Percentiles rank a stretch among this genome's conserved stretches.
Conservation (phyloP, 1,284 basidiomycete genomes). For the Moesziomyces globuligerus region DNA sequence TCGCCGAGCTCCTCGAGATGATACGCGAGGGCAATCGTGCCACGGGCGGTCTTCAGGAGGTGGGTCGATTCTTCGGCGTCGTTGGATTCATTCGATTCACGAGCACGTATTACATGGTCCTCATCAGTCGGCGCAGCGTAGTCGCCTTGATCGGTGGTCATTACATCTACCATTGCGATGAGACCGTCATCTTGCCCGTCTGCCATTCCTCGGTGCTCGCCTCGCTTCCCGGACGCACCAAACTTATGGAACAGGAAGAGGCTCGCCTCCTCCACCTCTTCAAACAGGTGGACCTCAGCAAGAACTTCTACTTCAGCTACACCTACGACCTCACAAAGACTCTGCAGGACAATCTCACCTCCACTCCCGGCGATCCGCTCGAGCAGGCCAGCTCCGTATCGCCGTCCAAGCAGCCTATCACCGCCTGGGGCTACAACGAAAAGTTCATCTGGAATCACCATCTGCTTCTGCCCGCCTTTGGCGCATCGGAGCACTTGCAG, state of each 20-base stretch:
- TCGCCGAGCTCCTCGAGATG: constrained; percentile 90
- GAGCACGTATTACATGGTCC: constrained; percentile 67
- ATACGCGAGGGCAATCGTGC: constrained; percentile 90
- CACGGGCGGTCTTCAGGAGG: constrained; percentile 85
- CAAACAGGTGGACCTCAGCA: constrained; percentile 95
- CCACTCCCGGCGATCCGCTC: constrained; percentile 28
- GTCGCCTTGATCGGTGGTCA: constrained; percentile 95
- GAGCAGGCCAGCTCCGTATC: constrained; percentile 65
- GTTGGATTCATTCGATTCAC: constrained; percentile 71
- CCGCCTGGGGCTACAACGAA: constrained; percentile 77
- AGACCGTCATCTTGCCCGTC: constrained; percentile 80
- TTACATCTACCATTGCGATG: constrained; percentile 96
- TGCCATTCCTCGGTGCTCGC: constrained; percentile 56
- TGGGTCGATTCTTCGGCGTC: constrained; percentile 72
- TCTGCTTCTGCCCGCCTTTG: constrained; percentile 77
- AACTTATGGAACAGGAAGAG: constrained; percentile 62
- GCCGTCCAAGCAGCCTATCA: constrained; percentile 32
- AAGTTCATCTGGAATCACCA: constrained; percentile 97
- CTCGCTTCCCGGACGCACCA: constrained; percentile 52
- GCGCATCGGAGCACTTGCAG: constrained; percentile 39
- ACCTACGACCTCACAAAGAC: constrained; percentile 97
- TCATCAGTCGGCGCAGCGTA: constrained; percentile 88
- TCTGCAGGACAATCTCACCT: constrained; percentile 89
- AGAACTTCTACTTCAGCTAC: constrained; percentile 99
- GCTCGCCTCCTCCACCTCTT: constrained; percentile 82